phyloP scores from a whole-genome alignment of 176 grass and related monocot species.

The Tillandsia leiboldiana region DNA sequence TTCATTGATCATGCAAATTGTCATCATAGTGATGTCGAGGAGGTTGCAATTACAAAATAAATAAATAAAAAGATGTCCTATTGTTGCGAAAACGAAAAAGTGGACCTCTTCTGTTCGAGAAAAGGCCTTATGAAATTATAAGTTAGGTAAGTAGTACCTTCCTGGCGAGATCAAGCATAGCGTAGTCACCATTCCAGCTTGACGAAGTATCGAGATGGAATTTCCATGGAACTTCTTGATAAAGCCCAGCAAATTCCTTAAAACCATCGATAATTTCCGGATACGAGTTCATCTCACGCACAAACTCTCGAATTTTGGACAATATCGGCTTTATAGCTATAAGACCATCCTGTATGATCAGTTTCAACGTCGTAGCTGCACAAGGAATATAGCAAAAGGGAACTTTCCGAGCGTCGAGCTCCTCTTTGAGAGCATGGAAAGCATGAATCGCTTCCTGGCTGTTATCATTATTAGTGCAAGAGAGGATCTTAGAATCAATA shows the following conservation, averaged over 20 bases:
- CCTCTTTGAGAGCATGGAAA: constrained; percentile 43
- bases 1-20: no score
- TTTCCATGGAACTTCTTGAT: constrained; percentile 82
- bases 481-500: constrained; percentile 55
- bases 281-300: constrained; percentile 51
- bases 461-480: constrained; percentile 75
- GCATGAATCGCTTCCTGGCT: constrained; percentile 52
- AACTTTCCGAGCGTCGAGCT: constrained; percentile 48
- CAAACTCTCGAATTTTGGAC: constrained; percentile 74
- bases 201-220: constrained; percentile 63
- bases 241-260: constrained; percentile 61
- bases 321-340: constrained; percentile 52
- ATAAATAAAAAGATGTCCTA: no score
- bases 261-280: constrained; percentile 62
- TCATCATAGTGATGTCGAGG: no score
- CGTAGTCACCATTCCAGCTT: constrained; percentile 68
- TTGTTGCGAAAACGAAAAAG: no score
- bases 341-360: constrained; percentile 62
- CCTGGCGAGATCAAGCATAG: constrained; percentile 68
- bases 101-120: background rate
- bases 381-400: constrained; percentile 84
- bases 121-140: background rate
- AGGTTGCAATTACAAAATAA: no score
- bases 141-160: constrained; percentile 42
- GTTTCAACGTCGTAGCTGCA: constrained; percentile 55